A percentile compares a stretch with the other conserved stretches of the same genome.
phyloP scores from a whole-genome alignment of 441 rosid genomes.

The Pelargonium myrrhifolium region DNA sequence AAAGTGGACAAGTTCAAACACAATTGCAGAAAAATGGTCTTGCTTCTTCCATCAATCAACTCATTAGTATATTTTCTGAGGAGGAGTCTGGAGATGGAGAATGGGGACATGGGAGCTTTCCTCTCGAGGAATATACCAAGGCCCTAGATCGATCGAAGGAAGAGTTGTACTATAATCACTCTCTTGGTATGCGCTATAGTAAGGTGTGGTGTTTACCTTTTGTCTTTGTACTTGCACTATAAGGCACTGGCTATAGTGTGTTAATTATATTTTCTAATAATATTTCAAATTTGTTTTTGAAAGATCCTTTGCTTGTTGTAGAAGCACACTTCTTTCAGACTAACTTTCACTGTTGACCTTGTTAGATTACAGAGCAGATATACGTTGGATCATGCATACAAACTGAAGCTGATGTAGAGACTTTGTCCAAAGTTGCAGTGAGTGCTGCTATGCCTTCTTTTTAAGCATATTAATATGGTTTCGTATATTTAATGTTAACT shows the following conservation, averaged over 20 bases:
- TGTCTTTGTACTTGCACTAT: neutral
- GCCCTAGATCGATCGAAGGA: constrained; percentile 89
- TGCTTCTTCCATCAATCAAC: constrained; percentile 38
- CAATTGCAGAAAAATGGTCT: constrained; percentile 30
- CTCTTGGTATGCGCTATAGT: constrained; percentile 80
- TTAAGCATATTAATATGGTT: neutral
- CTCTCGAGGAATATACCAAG: constrained; percentile 72
- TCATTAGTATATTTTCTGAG: constrained; percentile 68
- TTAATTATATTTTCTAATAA: constrained; percentile 11
- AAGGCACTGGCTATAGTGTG: constrained; percentile 3
- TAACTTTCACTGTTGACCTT: constrained; percentile 17
- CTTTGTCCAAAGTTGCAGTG: constrained; percentile 44
- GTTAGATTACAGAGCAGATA: constrained; percentile 84
- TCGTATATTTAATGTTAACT: neutral
- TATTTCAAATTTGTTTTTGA: constrained; percentile 6
- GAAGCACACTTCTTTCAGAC: neutral
- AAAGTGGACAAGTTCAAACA: constrained; percentile 30
- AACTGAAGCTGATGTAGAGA: constrained; percentile 65
- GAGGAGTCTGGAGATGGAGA: constrained; percentile 70
- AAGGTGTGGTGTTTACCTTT: constrained; percentile 45
- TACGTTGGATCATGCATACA: constrained; percentile 85
- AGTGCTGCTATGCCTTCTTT: constrained; percentile 24
- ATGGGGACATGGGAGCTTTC: constrained; percentile 90
- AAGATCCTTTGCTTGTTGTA: neutral
- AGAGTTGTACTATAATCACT: constrained; percentile 78